Evolutionary conservation across 345 rosid species (phyloP), one percentile per base, ranked within the genome.

Genomic region (Moringa oleifera): DNA sequence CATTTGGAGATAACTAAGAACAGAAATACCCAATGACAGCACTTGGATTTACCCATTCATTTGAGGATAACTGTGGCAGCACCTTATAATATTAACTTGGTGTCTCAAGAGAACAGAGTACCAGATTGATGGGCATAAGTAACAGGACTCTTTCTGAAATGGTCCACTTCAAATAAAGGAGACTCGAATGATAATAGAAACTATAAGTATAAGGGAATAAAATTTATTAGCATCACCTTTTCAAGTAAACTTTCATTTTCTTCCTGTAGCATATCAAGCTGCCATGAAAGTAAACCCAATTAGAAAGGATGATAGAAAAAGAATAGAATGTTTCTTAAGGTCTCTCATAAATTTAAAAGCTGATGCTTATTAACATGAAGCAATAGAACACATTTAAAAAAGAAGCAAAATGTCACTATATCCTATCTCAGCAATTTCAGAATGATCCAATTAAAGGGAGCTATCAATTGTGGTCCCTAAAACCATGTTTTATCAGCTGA

Each of bases 261-360:
- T 68, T 81, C 90, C 17, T 79, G 90, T 56, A 88, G 74, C 85
- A 88, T 82, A 77, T 85, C 88, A 76, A 85, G 78, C 96, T 91
- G 94, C 71, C 77, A 75, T 53, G 57, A 68, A 69, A 66, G 64
- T 15, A 58, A 23, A 67, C 33, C 24, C 53, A 20, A 53, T 75
- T n/a, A 57, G 11, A 45, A 25, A n/a, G 63, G 28, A 63, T 12
- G n/a, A 16, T 22, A 23, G 17, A 41, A 57, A 57, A 31, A 20
- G 17, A 55, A 37, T n/a, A 51, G 53, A 9, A 36, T 22, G 60
- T 25, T 51, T 25, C 49, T 17, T 18, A 53, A 25, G 21, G 6
- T 24, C 23, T 17, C 21, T 19, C 7, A 2, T 23, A 20, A 54
- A 15, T 22, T 23, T 13, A 17, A 62, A 23, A 46, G 20, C 47